These are phyloP conservation scores for Hyparrhenia diplandra DNA, from an alignment of 176 grass and related monocot genomes.

Conservation along the genomic window DNA sequence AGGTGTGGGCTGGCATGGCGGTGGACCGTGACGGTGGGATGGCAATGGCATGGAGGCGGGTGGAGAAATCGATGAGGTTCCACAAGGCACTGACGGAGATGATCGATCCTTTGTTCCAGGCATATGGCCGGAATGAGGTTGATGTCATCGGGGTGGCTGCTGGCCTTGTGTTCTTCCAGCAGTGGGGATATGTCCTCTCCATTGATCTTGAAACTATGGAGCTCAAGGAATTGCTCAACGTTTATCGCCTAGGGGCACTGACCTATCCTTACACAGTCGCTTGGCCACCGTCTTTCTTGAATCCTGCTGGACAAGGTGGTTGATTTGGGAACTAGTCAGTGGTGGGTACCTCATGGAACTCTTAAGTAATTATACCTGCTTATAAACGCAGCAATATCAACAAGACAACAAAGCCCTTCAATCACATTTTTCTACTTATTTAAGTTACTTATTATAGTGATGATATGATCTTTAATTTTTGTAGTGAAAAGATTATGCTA, in stretches of 20 bases:
- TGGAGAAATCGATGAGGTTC: slow-evolving; percentile 43
- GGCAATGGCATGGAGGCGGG: slow-evolving; percentile 2
- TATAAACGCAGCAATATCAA: too few relatives aligned
- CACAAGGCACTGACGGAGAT: slow-evolving; percentile 7
- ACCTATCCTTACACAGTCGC: slow-evolving; percentile 7
- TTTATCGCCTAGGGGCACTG: neutral
- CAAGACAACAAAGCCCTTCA: too few relatives aligned
- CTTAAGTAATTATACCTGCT: too few relatives aligned
- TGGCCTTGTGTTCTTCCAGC: slow-evolving; percentile 26
- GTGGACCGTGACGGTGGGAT: neutral
- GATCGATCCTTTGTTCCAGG: neutral
- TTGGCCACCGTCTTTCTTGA: slow-evolving; percentile 30
- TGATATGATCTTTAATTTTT: too few relatives aligned
- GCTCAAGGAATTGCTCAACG: neutral
- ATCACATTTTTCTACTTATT: too few relatives aligned
- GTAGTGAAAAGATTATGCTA: too few relatives aligned
- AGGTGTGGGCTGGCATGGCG: slow-evolving; percentile 20
- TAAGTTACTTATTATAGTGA: too few relatives aligned
- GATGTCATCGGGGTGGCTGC: slow-evolving; percentile 21
- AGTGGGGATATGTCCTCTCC: slow-evolving; percentile 12
- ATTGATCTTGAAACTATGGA: slow-evolving; percentile 41
- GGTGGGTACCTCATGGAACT: too few relatives aligned
- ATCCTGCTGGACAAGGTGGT: slow-evolving; percentile 2
- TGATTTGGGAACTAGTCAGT: neutral
- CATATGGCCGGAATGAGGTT: neutral